Evolutionary conservation across 345 rosid genomes (phyloP).

Genomic region (Draba incana): DNA sequence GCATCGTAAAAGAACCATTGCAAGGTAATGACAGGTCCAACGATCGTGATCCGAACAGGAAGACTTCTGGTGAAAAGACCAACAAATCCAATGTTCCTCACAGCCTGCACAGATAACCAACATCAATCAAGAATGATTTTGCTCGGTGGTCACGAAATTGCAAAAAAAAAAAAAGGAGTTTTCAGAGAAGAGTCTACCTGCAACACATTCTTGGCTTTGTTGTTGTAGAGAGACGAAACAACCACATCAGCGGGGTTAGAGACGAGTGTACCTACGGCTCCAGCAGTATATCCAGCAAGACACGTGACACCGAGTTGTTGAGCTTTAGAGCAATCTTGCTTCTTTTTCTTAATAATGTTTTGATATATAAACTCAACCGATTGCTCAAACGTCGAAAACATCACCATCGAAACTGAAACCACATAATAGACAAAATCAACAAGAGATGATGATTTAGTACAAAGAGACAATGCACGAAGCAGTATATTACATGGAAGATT

Average conservation of each 20-base stretch:
- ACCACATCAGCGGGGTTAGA: constrained; percentile 71
- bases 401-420: constrained; percentile 63
- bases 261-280: constrained; percentile 62
- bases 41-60: constrained; percentile 59
- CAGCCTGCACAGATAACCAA: constrained; percentile 47
- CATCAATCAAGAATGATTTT: constrained; percentile 1
- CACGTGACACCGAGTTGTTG: constrained; percentile 78
- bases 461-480: not conserved
- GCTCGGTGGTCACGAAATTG: not conserved
- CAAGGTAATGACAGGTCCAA: constrained; percentile 63
- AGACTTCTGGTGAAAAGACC: constrained; percentile 69
- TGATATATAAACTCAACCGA: constrained; percentile 59
- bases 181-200: constrained; percentile 36
- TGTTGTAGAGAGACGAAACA: constrained; percentile 57
- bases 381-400: constrained; percentile 84
- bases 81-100: constrained; percentile 57
- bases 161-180: too few species aligned
- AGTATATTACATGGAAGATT: constrained; percentile 46
- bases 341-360: constrained; percentile 48
- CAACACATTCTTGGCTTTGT: constrained; percentile 50
- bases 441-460: not conserved
- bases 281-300: constrained; percentile 78
- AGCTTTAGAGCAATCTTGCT: constrained; percentile 63
- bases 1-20: constrained; percentile 67
- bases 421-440: constrained; percentile 18